Base-by-base conservation (phyloP, 2,329 filamentous ascomycete genomes). In the Botrytis medusae region DNA sequence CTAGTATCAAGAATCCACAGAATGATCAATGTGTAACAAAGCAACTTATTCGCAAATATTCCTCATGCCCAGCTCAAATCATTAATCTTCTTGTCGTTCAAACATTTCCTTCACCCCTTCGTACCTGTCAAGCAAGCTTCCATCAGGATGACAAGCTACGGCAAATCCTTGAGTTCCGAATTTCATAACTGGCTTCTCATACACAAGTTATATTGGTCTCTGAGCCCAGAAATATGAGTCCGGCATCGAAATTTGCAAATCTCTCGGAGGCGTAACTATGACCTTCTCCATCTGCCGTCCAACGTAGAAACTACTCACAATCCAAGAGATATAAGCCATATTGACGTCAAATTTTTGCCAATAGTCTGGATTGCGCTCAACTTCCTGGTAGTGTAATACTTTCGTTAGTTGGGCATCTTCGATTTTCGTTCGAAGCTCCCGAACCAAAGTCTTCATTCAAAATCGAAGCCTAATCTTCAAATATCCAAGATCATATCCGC, bases 401-500 rank as follows among this genome's bases (percentile, higher is more conserved):
- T 42, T 67, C 42, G 20, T 32, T 22, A 0, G 2, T 9, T 48
- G 4, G 10, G 18, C 44, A 25, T 6, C 4, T 4, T 16, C 8
- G 9, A 34, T 34, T 0, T 2, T 22, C 22, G 4, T 9, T 60
- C 10, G 29, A 12, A 60, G 57, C 9, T 32, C 29, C 32, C 1
- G 14, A 12, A 4, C 22, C 42, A 67, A 25, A 34, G 2, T 8
- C 25, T 25, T 44, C 20, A 18, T 1, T 7, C 1, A 2, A 1
- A 1, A 8, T 67, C 63, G 42, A 16, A 25, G 29, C 4, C 0
- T n/a, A 12, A 5, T 0, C 44, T 67, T 67, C 29, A 37, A 37
- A 4, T 9, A 7, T 3, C 8, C 2, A 7, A 37, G 59, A 37
- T 12, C 0, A 25, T 14, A 2, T 14, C 1, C 8, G 18, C 10